Evolutionary conservation across 768 basidiomycete species (phyloP).

Genomic region (Steccherinum ochraceum): DNA sequence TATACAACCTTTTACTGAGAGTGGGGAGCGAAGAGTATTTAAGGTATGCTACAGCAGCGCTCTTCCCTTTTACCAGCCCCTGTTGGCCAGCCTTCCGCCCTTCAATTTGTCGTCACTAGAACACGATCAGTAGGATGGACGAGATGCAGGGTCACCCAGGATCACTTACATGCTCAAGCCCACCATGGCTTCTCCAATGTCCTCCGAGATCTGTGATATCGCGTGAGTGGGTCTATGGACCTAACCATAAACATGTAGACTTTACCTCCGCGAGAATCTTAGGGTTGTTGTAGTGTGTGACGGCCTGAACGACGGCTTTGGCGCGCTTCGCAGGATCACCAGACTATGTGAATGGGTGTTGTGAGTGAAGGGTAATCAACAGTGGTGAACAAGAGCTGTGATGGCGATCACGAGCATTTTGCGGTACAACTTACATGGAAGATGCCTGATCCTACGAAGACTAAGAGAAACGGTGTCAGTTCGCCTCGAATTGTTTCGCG

Average conservation of each 20-base stretch:
- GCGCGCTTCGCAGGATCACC: constrained; percentile 93
- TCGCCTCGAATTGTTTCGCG: no score
- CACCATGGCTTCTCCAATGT: constrained; percentile 90
- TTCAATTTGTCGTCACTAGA: constrained; percentile 57
- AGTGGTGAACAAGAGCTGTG: background rate
- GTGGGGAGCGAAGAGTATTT: background rate
- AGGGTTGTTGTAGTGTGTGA: constrained; percentile 94
- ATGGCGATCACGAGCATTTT: no score
- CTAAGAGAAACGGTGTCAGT: constrained; percentile 44
- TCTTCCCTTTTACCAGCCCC: constrained; percentile 50
- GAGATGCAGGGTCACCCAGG: background rate
- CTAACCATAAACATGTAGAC: background rate
- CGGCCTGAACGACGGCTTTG: constrained; percentile 93
- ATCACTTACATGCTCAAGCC: constrained; percentile 75
- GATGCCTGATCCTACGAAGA: constrained; percentile 97
- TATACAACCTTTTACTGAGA: background rate
- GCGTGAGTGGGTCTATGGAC: constrained; percentile 1
- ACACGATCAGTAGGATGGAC: constrained; percentile 3
- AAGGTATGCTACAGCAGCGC: background rate
- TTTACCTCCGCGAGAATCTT: constrained; percentile 82
- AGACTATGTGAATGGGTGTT: constrained; percentile 45
- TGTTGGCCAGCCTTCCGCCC: constrained; percentile 62
- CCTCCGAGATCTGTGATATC: constrained; percentile 56
- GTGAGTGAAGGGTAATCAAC: no score
- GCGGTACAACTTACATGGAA: constrained; percentile 66